Conservation (phyloP, 805 yeast genomes). For the Wickerhamomyces chaumierensis region DNA sequence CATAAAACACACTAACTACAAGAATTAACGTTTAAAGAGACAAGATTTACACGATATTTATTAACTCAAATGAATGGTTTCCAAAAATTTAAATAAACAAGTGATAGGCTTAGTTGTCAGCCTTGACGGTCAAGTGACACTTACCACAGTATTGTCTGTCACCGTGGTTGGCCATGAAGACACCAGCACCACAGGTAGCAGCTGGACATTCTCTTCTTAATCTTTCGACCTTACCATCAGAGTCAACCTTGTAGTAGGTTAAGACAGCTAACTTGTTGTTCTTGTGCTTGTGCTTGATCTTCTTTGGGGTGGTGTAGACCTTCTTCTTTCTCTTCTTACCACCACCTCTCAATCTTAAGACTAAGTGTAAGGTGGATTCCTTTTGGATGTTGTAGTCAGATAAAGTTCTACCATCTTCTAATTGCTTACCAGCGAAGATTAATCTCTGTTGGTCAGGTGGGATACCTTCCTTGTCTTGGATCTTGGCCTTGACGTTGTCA, state of each 20-base stretch:
- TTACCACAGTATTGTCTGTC: conserved; percentile 99
- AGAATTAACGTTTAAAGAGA: no score
- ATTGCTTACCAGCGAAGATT: conserved; percentile 95
- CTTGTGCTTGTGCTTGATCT: conserved; percentile 99
- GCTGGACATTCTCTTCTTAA: conserved; percentile 97
- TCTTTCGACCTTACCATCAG: conserved; percentile 97
- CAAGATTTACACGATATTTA: no score
- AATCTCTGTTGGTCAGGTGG: conserved; percentile 98
- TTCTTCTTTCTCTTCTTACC: conserved; percentile 99
- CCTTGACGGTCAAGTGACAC: conserved; percentile 90
- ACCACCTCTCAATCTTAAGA: conserved; percentile 97
- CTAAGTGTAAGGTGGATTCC: conserved; percentile 94
- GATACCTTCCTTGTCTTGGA: conserved; percentile 95
- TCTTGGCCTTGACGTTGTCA: conserved; percentile 93
- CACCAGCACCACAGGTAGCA: conserved; percentile 95
- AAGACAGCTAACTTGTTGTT: conserved; percentile 98
- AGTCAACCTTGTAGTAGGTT: conserved; percentile 98
- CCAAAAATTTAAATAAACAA: conserved; percentile 9
- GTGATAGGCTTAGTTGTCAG: conserved; percentile 24
- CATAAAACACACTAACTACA: no score
- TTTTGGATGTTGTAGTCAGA: conserved; percentile 98
- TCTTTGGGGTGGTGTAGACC: conserved; percentile 99
- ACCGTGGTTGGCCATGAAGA: conserved; percentile 98
- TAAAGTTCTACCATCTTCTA: conserved; percentile 92
- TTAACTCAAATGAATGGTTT: conserved; percentile 1